Evolutionary conservation across 1,284 basidiomycete species (phyloP).

Genomic region (Cerrena zonata): DNA sequence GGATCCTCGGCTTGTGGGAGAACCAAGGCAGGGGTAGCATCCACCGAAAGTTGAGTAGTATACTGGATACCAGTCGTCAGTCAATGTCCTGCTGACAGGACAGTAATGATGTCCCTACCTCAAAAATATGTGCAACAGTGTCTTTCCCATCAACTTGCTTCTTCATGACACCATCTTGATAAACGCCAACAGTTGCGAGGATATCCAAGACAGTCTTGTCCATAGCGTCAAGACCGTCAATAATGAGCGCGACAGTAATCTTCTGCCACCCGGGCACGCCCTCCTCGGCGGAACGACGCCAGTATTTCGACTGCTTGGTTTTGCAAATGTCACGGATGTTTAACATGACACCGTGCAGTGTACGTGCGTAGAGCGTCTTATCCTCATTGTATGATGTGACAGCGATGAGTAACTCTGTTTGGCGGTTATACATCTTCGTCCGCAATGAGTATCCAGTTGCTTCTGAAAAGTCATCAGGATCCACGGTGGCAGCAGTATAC

Average conservation of each 20-base stretch:
- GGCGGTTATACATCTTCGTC: conserved; percentile 78
- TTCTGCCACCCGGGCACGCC: conserved; percentile 88
- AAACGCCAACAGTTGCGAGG: conserved; percentile 82
- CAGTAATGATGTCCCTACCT: conserved; percentile 40
- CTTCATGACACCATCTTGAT: conserved; percentile 96
- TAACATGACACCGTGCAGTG: conserved; percentile 91
- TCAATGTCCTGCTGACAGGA: conserved; percentile 12
- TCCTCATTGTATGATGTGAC: conserved; percentile 89
- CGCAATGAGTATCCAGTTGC: conserved; percentile 81
- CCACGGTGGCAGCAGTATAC: conserved; percentile 87
- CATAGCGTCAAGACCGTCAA: conserved; percentile 93
- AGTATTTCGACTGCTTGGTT: conserved; percentile 92
- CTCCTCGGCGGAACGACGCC: conserved; percentile 79
- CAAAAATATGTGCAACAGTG: conserved; percentile 87
- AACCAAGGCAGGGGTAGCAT: conserved; percentile 82
- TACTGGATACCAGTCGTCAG: conserved; percentile 45
- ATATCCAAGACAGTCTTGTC: conserved; percentile 91
- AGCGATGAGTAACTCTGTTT: conserved; percentile 90
- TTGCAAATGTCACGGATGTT: conserved; percentile 99
- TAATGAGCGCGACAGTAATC: conserved; percentile 86
- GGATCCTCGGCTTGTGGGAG: conserved; percentile 84
- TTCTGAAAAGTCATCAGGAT: conserved; percentile 88
- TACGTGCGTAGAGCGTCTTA: conserved; percentile 89
- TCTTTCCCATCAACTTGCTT: conserved; percentile 89
- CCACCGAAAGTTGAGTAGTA: conserved; percentile 87